Percentiles rank a stretch among this genome's conserved stretches.
phyloP scores from a whole-genome alignment of 1,284 basidiomycete genomes.

The Anthracocystis setariae region DNA sequence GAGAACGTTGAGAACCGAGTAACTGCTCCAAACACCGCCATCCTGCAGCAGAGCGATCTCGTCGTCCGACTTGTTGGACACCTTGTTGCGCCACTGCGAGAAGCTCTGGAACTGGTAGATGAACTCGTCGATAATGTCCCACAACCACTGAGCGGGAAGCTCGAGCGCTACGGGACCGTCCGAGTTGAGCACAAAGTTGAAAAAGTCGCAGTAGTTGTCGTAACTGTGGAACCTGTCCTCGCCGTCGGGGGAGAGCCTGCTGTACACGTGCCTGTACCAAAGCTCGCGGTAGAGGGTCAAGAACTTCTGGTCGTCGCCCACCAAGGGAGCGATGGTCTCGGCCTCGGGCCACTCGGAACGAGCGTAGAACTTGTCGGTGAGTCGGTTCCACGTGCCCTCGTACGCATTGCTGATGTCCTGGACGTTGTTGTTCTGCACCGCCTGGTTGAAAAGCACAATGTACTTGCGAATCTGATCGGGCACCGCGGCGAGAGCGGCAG shows the following conservation, averaged over 20 bases:
- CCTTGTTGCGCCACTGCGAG: conserved; percentile 86
- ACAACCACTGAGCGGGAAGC: conserved; percentile 96
- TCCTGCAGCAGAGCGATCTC: conserved; percentile 71
- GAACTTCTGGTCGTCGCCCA: conserved; percentile 73
- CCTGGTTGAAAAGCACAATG: conserved; percentile 65
- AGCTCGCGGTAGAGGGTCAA: conserved; percentile 95
- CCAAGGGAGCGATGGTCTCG: conserved; percentile 90
- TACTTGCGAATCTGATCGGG: conserved; percentile 67
- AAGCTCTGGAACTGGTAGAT: conserved; percentile 95
- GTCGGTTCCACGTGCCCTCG: conserved; percentile 94
- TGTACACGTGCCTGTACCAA: conserved; percentile 92
- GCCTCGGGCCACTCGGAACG: conserved; percentile 97
- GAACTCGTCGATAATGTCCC: conserved; percentile 99
- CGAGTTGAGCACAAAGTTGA: conserved; percentile 91
- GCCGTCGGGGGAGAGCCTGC: conserved; percentile 89
- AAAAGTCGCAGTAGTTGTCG: conserved; percentile 97
- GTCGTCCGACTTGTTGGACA: conserved; percentile 86
- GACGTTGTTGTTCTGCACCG: conserved; percentile 62
- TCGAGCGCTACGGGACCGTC: conserved; percentile 91
- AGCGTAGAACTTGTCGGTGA: conserved; percentile 93
- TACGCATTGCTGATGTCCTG: conserved; percentile 87
- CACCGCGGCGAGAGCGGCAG: conserved; percentile 61
- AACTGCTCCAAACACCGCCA: conserved; percentile 87
- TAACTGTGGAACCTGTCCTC: conserved; percentile 98
- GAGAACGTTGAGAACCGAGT: conserved; percentile 95